Evolutionary conservation across 805 yeast species (phyloP).

Genomic region (Saccharomycopsis guyanensis): DNA sequence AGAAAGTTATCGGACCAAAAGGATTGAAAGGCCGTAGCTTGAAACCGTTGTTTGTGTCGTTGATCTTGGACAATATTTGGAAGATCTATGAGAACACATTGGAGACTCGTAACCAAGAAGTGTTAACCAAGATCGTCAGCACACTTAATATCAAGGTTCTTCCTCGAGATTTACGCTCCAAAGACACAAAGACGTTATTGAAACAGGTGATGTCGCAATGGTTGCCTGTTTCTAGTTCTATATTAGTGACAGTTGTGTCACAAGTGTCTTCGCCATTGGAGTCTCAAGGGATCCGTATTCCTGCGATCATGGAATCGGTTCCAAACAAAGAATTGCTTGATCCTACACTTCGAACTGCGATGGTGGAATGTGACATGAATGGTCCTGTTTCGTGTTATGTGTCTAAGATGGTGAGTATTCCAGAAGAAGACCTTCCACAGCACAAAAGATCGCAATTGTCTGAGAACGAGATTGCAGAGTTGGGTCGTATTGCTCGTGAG

Average conservation of each 20-base stretch:
- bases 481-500: conserved; percentile 54
- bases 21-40: conserved; percentile 50
- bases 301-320: conserved; percentile 53
- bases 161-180: conserved; percentile 73
- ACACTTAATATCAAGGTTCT: conserved; percentile 60
- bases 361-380: conserved; percentile 57
- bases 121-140: conserved; percentile 64
- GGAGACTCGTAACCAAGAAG: conserved; percentile 48
- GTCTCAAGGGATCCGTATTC: conserved; percentile 70
- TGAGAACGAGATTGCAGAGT: conserved; percentile 51
- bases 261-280: conserved; percentile 73
- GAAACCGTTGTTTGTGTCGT: conserved; percentile 80
- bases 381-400: conserved; percentile 73
- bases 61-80: conserved; percentile 89
- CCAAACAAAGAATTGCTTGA: conserved; percentile 46
- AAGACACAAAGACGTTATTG: conserved; percentile 60
- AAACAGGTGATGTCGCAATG: conserved; percentile 78
- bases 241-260: conserved; percentile 77
- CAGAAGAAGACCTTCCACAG: conserved; percentile 71
- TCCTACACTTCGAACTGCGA: conserved; percentile 40
- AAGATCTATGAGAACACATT: conserved; percentile 71
- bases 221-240: conserved; percentile 86
- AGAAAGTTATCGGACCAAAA: conserved; percentile 65
- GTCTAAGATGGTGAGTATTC: conserved; percentile 83
- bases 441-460: conserved; percentile 25